A percentile compares a stretch with the other conserved stretches of the same genome.
Evolutionary conservation across 2,329 filamentous ascomycete species (phyloP).

Genomic region (Alternaria infectoria): DNA sequence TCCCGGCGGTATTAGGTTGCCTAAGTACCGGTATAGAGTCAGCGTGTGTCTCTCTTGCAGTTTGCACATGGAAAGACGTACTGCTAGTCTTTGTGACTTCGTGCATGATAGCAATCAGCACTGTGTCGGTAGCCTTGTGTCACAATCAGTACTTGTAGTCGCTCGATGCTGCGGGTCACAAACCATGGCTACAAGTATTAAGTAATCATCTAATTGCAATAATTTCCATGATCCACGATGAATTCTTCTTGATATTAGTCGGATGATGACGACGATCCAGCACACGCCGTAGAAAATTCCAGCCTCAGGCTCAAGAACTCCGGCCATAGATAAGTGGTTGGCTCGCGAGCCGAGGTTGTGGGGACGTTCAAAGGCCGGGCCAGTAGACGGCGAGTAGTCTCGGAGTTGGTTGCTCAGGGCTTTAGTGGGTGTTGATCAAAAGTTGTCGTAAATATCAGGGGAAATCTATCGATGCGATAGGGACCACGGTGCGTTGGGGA

Average conservation of each 20-base stretch:
- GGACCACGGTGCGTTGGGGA: neutral
- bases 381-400: neutral
- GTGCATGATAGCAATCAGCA: constrained; percentile 43
- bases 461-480: constrained; percentile 12
- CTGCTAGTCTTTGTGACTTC: constrained; percentile 39
- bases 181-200: constrained; percentile 47
- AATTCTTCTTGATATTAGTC: constrained; percentile 38
- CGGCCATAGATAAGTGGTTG: constrained; percentile 25
- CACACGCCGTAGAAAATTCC: constrained; percentile 43
- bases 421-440: constrained; percentile 1
- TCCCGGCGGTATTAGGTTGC: constrained; percentile 44
- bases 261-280: constrained; percentile 41
- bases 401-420: neutral
- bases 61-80: neutral
- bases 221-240: constrained; percentile 41
- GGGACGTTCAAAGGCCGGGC: constrained; percentile 1
- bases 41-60: neutral
- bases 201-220: constrained; percentile 45
- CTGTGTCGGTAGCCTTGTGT: constrained; percentile 39
- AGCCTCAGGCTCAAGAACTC: constrained; percentile 40
- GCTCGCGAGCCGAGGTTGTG: constrained; percentile 10
- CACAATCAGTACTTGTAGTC: constrained; percentile 6
- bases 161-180: neutral
- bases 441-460: neutral
- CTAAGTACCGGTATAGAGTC: neutral